Evolutionary conservation across 345 rosid genomes (phyloP), one percentile per base, ranked within the genome.

Genomic region (Ceriops tagal): DNA sequence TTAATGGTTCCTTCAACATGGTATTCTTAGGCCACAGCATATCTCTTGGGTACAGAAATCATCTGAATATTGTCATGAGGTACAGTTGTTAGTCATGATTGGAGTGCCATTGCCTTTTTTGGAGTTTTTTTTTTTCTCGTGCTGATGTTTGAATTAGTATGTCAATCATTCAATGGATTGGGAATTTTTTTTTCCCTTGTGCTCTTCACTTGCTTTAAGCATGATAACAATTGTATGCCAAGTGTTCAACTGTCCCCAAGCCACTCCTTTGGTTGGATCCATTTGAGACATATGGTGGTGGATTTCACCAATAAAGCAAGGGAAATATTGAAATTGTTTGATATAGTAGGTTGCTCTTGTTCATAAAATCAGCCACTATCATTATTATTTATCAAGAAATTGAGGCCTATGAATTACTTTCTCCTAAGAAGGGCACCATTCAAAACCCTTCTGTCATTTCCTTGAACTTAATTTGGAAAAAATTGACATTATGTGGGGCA

Each of bases 1-100:
- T 92, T 77, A 84, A 80, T 70, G 99, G 99, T 51, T 85, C 97
- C 43, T 95, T 95, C 84, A 92, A 80, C 82, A 95, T 92, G 99
- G 62, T 88, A 74, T 92, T 95, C 79, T 76, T 95, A 66, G 92
- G 97, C 67, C 83, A 85, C 75, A 89, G 90, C 68, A 92, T 95
- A 65, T 88, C 99, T 3, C 74, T 92, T 26, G 92, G 86, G 15
- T 95, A 95, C 81, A 88, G 98, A 82, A 90, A 95, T 80, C 98
- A 92, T 66, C 86, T 90, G 8, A 95, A 95, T 81, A 77, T 95
- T 47, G 72, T 89, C 55, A 84, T 89, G 90, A 91, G 98, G 98
- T 95, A 83, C 51, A 37, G 26, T 26, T 18, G 16, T 26, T 21
- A 28, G 39, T 46, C 32, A 39, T 31, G 13, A 18, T 21, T 26